phyloP scores from a whole-genome alignment of 768 basidiomycete genomes.

The Collybia mongolica region DNA sequence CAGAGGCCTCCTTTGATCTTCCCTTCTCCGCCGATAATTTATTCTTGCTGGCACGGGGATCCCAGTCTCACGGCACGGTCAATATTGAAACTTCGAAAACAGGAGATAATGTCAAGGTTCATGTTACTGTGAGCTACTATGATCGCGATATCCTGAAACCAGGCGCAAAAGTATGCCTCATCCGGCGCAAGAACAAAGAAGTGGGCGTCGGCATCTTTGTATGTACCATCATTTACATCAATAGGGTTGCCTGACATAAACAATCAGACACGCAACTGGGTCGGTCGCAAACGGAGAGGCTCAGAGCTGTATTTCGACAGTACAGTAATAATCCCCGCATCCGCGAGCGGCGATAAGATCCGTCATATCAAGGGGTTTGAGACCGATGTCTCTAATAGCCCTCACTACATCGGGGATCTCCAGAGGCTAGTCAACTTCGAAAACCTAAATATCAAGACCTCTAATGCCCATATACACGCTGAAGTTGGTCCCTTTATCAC shows the following conservation, averaged over 20 bases:
- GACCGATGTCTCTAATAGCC: slow-evolving; percentile 39
- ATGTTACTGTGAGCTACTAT: slow-evolving; percentile 23
- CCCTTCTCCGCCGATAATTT: slow-evolving; percentile 22
- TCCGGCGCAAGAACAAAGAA: slow-evolving; percentile 21
- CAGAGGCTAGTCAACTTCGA: slow-evolving; percentile 33
- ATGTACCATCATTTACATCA: slow-evolving; percentile 5
- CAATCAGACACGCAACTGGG: slow-evolving; percentile 7
- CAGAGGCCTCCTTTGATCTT: slow-evolving; percentile 15
- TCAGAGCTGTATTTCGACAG: slow-evolving; percentile 26
- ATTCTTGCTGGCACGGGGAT: slow-evolving; percentile 27
- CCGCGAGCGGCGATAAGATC: slow-evolving; percentile 10
- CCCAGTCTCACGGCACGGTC: slow-evolving; percentile 21
- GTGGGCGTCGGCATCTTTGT: slow-evolving; percentile 37
- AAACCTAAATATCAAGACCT: slow-evolving; percentile 29
- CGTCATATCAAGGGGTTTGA: slow-evolving; percentile 39
- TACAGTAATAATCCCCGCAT: slow-evolving; percentile 34
- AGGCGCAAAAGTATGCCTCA: slow-evolving; percentile 26
- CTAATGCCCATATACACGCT: slow-evolving; percentile 31
- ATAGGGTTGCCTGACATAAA: neutral
- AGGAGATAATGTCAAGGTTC: slow-evolving; percentile 21
- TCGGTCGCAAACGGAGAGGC: neutral
- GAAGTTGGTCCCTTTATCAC: slow-evolving; percentile 22
- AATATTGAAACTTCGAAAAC: slow-evolving; percentile 22
- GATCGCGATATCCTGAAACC: slow-evolving; percentile 15
- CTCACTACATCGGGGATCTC: slow-evolving; percentile 34